Evolutionary conservation across 768 basidiomycete genomes (phyloP).

Genomic region (Lactarius sanguifluus): DNA sequence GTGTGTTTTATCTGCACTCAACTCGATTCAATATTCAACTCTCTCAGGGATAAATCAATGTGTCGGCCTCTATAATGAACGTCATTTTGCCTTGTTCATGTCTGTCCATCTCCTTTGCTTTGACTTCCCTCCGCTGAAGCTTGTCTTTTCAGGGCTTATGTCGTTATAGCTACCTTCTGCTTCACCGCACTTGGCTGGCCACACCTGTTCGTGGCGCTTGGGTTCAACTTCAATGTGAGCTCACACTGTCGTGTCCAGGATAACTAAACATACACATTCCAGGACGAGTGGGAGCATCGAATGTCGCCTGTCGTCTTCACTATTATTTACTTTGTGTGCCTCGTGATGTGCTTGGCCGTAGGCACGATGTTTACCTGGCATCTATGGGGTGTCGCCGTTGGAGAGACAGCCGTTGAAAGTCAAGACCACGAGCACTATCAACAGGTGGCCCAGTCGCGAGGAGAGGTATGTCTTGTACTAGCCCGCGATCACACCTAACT

Average conservation of each 20-base stretch:
- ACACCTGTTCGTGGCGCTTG: slow-evolving; percentile 56
- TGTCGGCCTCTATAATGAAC: slow-evolving; percentile 92
- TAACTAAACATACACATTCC: slow-evolving; percentile 4
- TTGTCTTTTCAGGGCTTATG: slow-evolving; percentile 60
- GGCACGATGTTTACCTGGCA: slow-evolving; percentile 73
- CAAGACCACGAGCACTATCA: slow-evolving; percentile 85
- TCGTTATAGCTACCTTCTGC: slow-evolving; percentile 67
- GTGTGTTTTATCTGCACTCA: slow-evolving; percentile 19
- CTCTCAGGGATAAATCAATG: slow-evolving; percentile 92
- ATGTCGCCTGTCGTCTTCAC: slow-evolving; percentile 72
- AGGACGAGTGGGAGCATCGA: slow-evolving; percentile 36
- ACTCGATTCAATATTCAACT: slow-evolving; percentile 5
- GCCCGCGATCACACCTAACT: background rate
- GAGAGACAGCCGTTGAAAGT: slow-evolving; percentile 87
- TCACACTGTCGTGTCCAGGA: background rate
- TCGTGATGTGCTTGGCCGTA: slow-evolving; percentile 74
- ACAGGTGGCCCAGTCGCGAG: slow-evolving; percentile 61
- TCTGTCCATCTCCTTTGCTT: slow-evolving; percentile 33
- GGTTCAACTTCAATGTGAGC: slow-evolving; percentile 48
- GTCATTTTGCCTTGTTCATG: slow-evolving; percentile 96
- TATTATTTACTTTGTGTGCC: slow-evolving; percentile 71
- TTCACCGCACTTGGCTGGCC: slow-evolving; percentile 64
- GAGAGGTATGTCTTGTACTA: slow-evolving; percentile 52
- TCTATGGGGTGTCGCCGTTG: slow-evolving; percentile 64
- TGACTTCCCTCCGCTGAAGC: background rate